A percentile compares a stretch with the other conserved stretches of the same genome.
phyloP scores from a whole-genome alignment of 306 rosid genomes.

The Pachyrhizus erosus region DNA sequence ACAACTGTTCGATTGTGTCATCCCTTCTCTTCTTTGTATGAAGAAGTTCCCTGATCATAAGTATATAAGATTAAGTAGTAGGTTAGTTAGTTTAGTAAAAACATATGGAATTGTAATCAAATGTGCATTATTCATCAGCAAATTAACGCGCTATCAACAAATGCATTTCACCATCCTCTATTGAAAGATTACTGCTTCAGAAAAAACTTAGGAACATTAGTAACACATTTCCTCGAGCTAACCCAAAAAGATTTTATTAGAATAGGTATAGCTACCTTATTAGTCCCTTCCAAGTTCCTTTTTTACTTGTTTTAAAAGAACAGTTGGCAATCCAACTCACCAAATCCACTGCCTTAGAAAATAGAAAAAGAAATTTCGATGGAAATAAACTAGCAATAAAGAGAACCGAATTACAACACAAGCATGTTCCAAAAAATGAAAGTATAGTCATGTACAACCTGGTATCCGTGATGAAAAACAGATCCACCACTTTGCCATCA shows the following conservation, averaged over 20 bases:
- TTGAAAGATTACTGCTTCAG: neutral
- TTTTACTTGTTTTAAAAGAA: neutral
- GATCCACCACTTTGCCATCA: constrained; percentile 88
- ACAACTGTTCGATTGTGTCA: constrained; percentile 61
- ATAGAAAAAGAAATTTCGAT: constrained; percentile 17
- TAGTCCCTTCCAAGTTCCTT: constrained; percentile 5
- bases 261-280: neutral
- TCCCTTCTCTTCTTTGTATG: constrained; percentile 74
- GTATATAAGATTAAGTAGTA: neutral
- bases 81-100: constrained; percentile 33
- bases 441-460: constrained; percentile 59
- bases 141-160: neutral
- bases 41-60: constrained; percentile 73
- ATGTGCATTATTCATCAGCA: constrained; percentile 1
- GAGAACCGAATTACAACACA: constrained; percentile 3
- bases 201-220: neutral
- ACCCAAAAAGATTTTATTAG: neutral
- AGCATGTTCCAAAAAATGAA: constrained; percentile 3
- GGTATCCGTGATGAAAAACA: constrained; percentile 88
- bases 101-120: neutral
- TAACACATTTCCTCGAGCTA: neutral
- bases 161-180: constrained; percentile 2
- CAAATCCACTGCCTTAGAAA: neutral
- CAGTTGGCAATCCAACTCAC: neutral
- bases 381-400: constrained; percentile 16